phyloP scores from a whole-genome alignment of 2,329 filamentous ascomycete species.

The Hypoxylon sp. region DNA sequence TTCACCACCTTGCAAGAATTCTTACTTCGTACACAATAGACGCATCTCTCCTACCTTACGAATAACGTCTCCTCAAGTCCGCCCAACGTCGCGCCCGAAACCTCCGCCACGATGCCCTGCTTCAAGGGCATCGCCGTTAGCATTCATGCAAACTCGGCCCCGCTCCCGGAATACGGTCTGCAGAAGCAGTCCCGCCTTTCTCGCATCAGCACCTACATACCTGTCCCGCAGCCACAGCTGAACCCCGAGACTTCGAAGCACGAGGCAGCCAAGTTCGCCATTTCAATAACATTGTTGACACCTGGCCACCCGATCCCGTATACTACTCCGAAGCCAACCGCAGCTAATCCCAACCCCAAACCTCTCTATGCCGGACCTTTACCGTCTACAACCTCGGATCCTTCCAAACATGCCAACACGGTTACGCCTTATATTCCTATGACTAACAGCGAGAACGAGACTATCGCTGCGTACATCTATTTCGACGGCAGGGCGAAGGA shows the following conservation, averaged over 20 bases:
- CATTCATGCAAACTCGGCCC: conserved; percentile 86
- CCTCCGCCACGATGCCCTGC: conserved; percentile 79
- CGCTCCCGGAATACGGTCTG: conserved; percentile 92
- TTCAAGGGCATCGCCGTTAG: conserved; percentile 99
- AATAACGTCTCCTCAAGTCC: conserved; percentile 7
- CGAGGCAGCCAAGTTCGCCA: conserved; percentile 95
- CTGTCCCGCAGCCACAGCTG: conserved; percentile 89
- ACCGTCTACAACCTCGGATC: conserved; percentile 66
- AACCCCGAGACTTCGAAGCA: conserved; percentile 79
- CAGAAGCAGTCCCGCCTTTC: conserved; percentile 93
- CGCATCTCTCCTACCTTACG: conserved; percentile 12
- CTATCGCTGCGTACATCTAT: conserved; percentile 98
- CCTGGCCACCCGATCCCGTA: conserved; percentile 92
- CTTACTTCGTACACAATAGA: conserved; percentile 18
- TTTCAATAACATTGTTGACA: conserved; percentile 95
- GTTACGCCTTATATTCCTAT: conserved; percentile 91
- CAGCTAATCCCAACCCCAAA: conserved; percentile 83
- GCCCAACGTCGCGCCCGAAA: conserved; percentile 21
- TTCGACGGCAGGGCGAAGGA: conserved; percentile 97
- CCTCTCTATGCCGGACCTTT: conserved; percentile 84
- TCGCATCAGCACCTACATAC: conserved; percentile 97
- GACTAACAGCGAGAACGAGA: conserved; percentile 94
- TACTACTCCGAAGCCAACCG: conserved; percentile 85
- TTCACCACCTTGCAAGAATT: conserved; percentile 10
- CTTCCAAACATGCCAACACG: conserved; percentile 64